Evolutionary conservation across 1,284 basidiomycete genomes (phyloP).

Genomic region (Crocinoboletus sp.): DNA sequence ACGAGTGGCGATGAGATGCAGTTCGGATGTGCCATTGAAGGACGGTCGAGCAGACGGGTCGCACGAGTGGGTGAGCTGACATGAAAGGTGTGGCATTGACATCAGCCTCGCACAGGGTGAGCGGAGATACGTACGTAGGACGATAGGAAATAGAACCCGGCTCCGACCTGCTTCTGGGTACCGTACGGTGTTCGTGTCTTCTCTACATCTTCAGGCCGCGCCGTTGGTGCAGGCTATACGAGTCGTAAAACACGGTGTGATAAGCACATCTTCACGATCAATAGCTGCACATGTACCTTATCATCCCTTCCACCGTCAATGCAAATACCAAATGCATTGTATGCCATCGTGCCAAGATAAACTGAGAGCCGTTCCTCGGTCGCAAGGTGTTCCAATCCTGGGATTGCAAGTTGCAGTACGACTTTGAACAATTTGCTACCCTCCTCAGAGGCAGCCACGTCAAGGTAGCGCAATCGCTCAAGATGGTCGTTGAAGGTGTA

Average conservation of each 20-base stretch:
- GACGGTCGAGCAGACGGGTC: conserved; percentile 56
- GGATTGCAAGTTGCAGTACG: conserved; percentile 58
- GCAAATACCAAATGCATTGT: conserved; percentile 70
- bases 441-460: conserved; percentile 44
- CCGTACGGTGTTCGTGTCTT: conserved; percentile 69
- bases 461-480: conserved; percentile 65
- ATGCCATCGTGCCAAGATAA: conserved; percentile 66
- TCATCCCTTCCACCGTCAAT: conserved; percentile 61
- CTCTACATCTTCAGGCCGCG: conserved; percentile 62
- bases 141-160: conserved; percentile 68
- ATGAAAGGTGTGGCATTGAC: not conserved
- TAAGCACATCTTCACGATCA: conserved; percentile 1
- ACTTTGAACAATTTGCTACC: conserved; percentile 50
- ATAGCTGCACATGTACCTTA: conserved; percentile 43
- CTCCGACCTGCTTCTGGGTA: conserved; percentile 66
- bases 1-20: conserved; percentile 60
- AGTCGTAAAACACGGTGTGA: not conserved
- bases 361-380: conserved; percentile 57
- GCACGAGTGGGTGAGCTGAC: conserved; percentile 65
- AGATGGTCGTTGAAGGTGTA: conserved; percentile 71
- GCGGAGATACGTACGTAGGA: conserved; percentile 52
- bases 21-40: conserved; percentile 61
- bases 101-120: not conserved
- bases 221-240: conserved; percentile 46
- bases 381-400: conserved; percentile 66